Percentiles rank a stretch among this genome's conserved stretches.
Conservation (phyloP, 495 filamentous ascomycete genomes). For the Neurospora sp. region DNA sequence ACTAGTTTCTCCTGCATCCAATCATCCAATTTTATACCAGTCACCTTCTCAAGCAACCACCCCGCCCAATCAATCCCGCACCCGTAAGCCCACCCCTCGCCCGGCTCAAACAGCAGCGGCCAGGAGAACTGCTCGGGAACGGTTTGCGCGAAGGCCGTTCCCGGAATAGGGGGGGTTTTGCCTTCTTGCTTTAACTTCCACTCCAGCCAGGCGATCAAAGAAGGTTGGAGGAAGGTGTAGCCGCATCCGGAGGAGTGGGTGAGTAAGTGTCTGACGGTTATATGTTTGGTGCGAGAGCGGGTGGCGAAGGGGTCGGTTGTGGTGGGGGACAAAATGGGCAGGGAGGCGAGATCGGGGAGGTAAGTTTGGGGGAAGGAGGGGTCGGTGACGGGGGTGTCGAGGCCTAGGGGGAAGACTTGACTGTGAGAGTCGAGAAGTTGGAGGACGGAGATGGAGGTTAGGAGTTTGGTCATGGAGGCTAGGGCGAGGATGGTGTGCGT, state of each 20-base stretch:
- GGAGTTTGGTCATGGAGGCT: slow-evolving; percentile 27
- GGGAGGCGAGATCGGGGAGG: slow-evolving; percentile 23
- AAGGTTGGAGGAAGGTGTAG: slow-evolving; percentile 19
- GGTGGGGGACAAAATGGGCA: slow-evolving; percentile 2
- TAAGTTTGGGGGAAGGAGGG: neutral
- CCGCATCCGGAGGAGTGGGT: slow-evolving; percentile 24
- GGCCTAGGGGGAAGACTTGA: neutral
- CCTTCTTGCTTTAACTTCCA: neutral
- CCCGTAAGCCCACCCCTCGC: slow-evolving; percentile 28
- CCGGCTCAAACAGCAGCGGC: slow-evolving; percentile 28
- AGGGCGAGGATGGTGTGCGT: slow-evolving; percentile 19
- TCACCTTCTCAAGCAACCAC: slow-evolving; percentile 16
- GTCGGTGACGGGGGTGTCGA: slow-evolving; percentile 25
- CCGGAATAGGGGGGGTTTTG: neutral
- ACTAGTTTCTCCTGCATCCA: slow-evolving; percentile 22
- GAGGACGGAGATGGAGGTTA: slow-evolving; percentile 20
- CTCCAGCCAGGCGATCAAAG: slow-evolving; percentile 9
- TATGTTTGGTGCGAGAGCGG: slow-evolving; percentile 9
- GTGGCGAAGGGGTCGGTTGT: neutral
- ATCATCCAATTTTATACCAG: slow-evolving; percentile 15
- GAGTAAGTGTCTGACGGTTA: slow-evolving; percentile 25
- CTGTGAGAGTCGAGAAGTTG: slow-evolving; percentile 24
- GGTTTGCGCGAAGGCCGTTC: neutral
- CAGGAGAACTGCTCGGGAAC: slow-evolving; percentile 17
- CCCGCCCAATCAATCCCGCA: slow-evolving; percentile 25